These are phyloP conservation scores for Phytophthora cryptogea DNA, from an alignment of 352 stramenopile genomes.

Conservation along the genomic window DNA sequence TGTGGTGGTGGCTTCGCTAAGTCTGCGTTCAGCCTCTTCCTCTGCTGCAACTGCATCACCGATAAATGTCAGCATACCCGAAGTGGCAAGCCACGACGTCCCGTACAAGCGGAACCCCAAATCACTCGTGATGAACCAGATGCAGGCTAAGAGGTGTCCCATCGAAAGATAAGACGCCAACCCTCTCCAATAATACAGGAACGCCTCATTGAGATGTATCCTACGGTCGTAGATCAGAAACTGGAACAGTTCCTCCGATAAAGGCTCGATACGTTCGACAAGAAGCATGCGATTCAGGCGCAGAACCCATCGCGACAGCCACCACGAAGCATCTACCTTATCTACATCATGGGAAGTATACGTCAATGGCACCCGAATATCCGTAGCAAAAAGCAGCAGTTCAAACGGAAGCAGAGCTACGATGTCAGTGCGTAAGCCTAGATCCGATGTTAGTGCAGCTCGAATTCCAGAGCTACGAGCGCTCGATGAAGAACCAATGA, in stretches of 20 bases:
- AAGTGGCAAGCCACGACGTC: constrained; percentile 61
- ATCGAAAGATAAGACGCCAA: constrained; percentile 56
- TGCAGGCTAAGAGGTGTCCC: constrained; percentile 64
- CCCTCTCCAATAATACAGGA: constrained; percentile 54
- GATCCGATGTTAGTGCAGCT: constrained; percentile 18
- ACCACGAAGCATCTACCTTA: constrained; percentile 25
- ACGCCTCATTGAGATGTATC: constrained; percentile 41
- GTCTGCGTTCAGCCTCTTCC: constrained; percentile 9
- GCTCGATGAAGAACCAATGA: neutral
- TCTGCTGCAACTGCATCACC: constrained; percentile 1
- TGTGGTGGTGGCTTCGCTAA: constrained; percentile 6
- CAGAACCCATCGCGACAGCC: constrained; percentile 48
- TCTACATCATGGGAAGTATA: neutral
- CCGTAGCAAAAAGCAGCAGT: constrained; percentile 34
- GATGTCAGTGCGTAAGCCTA: constrained; percentile 44
- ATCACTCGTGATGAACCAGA: constrained; percentile 60
- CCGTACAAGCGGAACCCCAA: constrained; percentile 38
- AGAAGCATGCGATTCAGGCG: constrained; percentile 66
- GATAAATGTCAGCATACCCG: constrained; percentile 52
- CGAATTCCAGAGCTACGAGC: constrained; percentile 4
- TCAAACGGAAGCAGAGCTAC: constrained; percentile 58
- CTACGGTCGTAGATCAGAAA: constrained; percentile 65
- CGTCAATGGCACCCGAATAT: constrained; percentile 12
- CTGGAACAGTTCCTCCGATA: constrained; percentile 62
- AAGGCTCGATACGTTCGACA: constrained; percentile 33